Conservation (phyloP, 2,329 filamentous ascomycete genomes). For the Pyrenophora tritici-repentis region DNA sequence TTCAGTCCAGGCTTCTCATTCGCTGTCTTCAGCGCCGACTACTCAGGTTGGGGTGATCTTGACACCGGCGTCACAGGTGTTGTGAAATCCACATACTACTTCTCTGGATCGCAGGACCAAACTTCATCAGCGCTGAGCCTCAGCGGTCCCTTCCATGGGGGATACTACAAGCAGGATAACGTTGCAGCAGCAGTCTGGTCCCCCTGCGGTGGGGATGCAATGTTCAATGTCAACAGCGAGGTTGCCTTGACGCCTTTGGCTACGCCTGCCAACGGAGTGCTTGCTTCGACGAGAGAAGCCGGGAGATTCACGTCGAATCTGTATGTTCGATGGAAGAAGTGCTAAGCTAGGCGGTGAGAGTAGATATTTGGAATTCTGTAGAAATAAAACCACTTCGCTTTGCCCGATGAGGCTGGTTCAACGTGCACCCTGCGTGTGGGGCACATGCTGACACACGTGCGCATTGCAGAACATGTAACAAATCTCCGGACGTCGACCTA, state of each 20-base stretch:
- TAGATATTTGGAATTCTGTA: not conserved
- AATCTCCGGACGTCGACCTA: too few species aligned
- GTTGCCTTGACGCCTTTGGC: constrained; percentile 36
- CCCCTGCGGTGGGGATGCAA: constrained; percentile 32
- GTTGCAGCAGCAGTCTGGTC: constrained; percentile 36
- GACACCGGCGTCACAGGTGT: constrained; percentile 42
- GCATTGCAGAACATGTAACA: too few species aligned
- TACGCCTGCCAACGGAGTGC: constrained; percentile 25
- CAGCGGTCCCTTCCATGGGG: constrained; percentile 49
- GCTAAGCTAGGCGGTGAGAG: constrained; percentile 18
- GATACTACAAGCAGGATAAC: constrained; percentile 54
- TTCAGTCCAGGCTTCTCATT: constrained; percentile 47
- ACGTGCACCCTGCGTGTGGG: too few species aligned
- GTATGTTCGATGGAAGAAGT: constrained; percentile 43
- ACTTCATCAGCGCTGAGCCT: constrained; percentile 30
- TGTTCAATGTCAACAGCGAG: constrained; percentile 41
- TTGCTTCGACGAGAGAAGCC: constrained; percentile 33
- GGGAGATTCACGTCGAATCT: constrained; percentile 33
- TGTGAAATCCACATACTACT: constrained; percentile 45
- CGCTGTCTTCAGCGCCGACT: constrained; percentile 43
- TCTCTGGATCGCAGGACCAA: constrained; percentile 41
- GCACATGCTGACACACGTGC: not conserved
- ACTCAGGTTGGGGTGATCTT: constrained; percentile 43
- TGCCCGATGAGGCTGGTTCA: too few species aligned
- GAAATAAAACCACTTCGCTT: not conserved